phyloP scores from a whole-genome alignment of 1,284 basidiomycete genomes.

The Cryptococcus sp. region DNA sequence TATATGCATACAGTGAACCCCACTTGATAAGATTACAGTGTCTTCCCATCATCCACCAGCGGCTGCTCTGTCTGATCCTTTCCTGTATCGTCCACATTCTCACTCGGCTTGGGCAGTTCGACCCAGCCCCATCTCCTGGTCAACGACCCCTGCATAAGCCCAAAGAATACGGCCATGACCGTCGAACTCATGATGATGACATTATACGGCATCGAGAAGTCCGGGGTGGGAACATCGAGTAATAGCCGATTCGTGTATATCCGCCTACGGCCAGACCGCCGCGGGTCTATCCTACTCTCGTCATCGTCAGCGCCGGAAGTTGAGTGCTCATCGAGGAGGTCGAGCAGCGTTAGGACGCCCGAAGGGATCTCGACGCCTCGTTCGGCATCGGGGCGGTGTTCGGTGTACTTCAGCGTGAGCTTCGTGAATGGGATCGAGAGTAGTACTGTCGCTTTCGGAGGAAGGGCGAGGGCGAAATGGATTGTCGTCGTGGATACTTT shows the following conservation, averaged over 20 bases:
- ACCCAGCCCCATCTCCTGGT: conserved; percentile 71
- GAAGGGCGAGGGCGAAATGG: conserved; percentile 70
- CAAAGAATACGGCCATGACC: conserved; percentile 89
- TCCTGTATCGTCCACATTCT: no score
- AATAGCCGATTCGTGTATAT: conserved; percentile 81
- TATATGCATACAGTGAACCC: no score
- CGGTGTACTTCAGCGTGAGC: conserved; percentile 87
- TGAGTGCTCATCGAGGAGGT: conserved; percentile 29
- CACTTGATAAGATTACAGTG: background rate
- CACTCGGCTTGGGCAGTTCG: conserved; percentile 22
- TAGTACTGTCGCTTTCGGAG: conserved; percentile 65
- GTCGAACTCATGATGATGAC: conserved; percentile 95
- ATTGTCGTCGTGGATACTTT: conserved; percentile 68
- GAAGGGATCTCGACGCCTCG: conserved; percentile 90
- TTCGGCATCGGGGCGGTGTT: conserved; percentile 94
- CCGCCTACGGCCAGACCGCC: conserved; percentile 43
- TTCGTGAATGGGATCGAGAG: conserved; percentile 78
- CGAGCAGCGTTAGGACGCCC: conserved; percentile 62
- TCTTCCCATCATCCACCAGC: background rate
- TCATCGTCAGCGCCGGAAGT: background rate
- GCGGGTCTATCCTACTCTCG: background rate
- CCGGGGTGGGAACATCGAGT: conserved; percentile 89
- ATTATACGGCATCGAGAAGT: conserved; percentile 99
- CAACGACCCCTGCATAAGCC: conserved; percentile 83
- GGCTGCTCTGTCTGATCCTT: no score